Evolutionary conservation across 2,329 filamentous ascomycete genomes (phyloP).

Genomic region (Exophiala spinifera): DNA sequence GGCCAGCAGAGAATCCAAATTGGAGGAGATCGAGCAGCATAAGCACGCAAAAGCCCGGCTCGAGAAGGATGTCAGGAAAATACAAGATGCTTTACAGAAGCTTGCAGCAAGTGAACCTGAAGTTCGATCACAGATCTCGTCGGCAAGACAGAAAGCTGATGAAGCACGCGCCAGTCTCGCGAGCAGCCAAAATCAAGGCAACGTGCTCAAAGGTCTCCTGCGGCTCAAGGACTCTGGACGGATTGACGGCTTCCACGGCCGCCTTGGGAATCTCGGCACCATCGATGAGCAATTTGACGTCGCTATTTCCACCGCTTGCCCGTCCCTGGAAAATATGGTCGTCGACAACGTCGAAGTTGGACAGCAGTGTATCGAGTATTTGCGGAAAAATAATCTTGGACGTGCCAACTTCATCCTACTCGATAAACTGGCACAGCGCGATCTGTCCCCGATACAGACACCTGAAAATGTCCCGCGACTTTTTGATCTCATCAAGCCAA

Average conservation of each 20-base stretch:
- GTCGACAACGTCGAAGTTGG: slow-evolving; percentile 94
- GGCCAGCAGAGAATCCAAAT: slow-evolving; percentile 67
- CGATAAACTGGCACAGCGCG: slow-evolving; percentile 76
- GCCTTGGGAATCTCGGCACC: slow-evolving; percentile 86
- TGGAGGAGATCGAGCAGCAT: slow-evolving; percentile 70
- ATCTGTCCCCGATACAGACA: slow-evolving; percentile 76
- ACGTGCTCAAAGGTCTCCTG: slow-evolving; percentile 87
- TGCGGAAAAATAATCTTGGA: slow-evolving; percentile 94
- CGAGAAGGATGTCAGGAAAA: slow-evolving; percentile 69
- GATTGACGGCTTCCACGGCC: slow-evolving; percentile 94
- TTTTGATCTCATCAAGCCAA: slow-evolving; percentile 87
- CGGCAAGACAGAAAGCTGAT: slow-evolving; percentile 88
- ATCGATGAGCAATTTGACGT: slow-evolving; percentile 95
- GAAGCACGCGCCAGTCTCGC: slow-evolving; percentile 89
- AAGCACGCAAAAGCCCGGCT: slow-evolving; percentile 69
- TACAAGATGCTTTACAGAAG: slow-evolving; percentile 69
- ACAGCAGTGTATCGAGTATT: slow-evolving; percentile 96
- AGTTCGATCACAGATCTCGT: slow-evolving; percentile 79
- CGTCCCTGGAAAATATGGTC: slow-evolving; percentile 89
- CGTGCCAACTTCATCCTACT: slow-evolving; percentile 96
- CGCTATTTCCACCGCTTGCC: slow-evolving; percentile 95
- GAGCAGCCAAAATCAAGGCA: slow-evolving; percentile 86
- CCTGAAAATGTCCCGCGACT: slow-evolving; percentile 88
- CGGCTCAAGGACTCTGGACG: slow-evolving; percentile 92
- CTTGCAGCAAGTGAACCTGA: slow-evolving; percentile 75